Evolutionary conservation across 139 green algal species (phyloP).

Genomic region (Pycnococcus provasolii): DNA sequence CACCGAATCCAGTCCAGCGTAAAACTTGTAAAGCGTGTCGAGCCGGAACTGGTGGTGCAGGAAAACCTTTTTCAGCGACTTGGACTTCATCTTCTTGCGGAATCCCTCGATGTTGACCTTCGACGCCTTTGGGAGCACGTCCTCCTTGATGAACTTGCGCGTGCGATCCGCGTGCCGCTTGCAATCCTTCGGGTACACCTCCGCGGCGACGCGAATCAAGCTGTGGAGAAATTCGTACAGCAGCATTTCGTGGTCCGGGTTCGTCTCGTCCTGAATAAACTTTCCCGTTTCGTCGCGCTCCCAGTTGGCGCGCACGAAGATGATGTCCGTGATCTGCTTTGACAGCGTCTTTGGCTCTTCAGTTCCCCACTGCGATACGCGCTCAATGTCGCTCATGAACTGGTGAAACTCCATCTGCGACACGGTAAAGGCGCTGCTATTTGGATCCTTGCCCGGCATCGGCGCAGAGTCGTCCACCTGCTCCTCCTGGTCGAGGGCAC

Average conservation of each 20-base stretch:
- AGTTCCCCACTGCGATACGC: not conserved
- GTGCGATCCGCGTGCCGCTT: not conserved
- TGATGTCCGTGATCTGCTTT: not conserved
- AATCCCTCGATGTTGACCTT: constrained; percentile 2
- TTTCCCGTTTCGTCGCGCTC: not conserved
- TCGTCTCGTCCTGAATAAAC: not conserved
- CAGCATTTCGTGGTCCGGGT: not conserved
- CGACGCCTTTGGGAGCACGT: not conserved
- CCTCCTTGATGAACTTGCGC: not conserved
- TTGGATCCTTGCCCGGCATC: not conserved
- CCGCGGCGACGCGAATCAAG: not conserved
- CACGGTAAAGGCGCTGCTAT: not conserved
- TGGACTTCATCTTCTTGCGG: not conserved
- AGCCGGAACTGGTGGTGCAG: not conserved
- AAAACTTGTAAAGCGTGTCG: not conserved
- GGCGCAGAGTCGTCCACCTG: not conserved
- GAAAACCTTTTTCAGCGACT: not conserved
- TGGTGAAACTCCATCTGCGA: not conserved
- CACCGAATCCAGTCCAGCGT: not conserved
- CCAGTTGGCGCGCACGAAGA: constrained; percentile 3
- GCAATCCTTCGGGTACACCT: not conserved
- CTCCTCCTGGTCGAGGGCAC: not conserved
- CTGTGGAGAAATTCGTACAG: not conserved
- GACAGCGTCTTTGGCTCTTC: not conserved
- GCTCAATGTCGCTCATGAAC: not conserved